Base-by-base conservation (phyloP, 163 green algal species). In the Scenedesmus sp. region DNA sequence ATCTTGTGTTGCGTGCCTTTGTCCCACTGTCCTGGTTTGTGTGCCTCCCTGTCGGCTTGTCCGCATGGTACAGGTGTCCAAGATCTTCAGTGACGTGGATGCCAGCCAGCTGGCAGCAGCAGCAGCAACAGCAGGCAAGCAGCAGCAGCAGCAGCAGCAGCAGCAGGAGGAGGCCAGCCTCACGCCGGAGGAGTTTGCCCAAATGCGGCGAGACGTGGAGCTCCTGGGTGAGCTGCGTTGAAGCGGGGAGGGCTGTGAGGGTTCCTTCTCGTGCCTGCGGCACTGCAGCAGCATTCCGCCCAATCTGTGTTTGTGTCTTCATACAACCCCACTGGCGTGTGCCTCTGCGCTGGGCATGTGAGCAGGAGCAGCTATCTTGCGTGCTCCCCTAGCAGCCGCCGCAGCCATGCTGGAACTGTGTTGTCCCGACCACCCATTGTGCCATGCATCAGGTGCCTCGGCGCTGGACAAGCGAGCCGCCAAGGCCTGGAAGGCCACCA, bases 191-290 rank as follows among this genome's bases (percentile, higher is more conserved):
- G 94, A 97, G 59, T 97, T 97, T 83, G 78, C 92, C 26, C 84
- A 92, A 89, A 92, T 97, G 81, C 91, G 93, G 61, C 84, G 95
- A 37, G 95, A 97, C 83, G 94, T 97, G 42, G 91, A 97, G 70
- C 81, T 90, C 44, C 93, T 95, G 26, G 95, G 95, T 97, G 92
- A 88, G 95, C 30, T 43, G 49, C 53, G 51, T 20, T 44, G 53
- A 46, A 65, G 18, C 0, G 70, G 40, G 78, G 30, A 22, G 18
- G 30, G 1, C 7, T 2, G 30, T 76, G 16, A 24, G 26, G 24
- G 16, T 68, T 24, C 26, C 15, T 30, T 68, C 56, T 26, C 16
- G 30, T 3, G 6, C 3, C 3, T 76, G 30, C 40, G 5, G 65
- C 6, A 40, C 16, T 76, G 65, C 65, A 16, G 30, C 30, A 40